A percentile compares a stretch with the other conserved stretches of the same genome.
These are phyloP conservation scores for Coemansia sp. DNA, from an alignment of 192 early-diverging fungal species.

Conservation along the genomic window DNA sequence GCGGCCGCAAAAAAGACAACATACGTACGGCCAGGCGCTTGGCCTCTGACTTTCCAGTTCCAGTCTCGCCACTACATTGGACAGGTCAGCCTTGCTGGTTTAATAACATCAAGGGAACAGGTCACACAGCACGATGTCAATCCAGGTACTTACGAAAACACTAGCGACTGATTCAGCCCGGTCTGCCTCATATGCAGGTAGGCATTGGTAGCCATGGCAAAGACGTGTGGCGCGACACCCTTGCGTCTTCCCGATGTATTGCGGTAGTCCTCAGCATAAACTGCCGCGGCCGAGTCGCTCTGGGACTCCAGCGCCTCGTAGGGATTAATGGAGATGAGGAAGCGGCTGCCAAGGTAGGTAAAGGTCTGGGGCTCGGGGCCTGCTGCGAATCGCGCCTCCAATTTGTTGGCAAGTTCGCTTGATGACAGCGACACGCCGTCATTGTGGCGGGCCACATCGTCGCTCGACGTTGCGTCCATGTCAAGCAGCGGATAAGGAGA, in stretches of 20 bases:
- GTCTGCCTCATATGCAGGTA: constrained; percentile 86
- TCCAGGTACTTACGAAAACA: constrained; percentile 71
- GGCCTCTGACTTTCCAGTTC: constrained; percentile 84
- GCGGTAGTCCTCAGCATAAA: constrained; percentile 74
- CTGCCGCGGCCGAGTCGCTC: constrained; percentile 61
- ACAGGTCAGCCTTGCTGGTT: neutral
- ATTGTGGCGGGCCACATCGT: constrained; percentile 49
- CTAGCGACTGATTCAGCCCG: constrained; percentile 85
- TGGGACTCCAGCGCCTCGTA: constrained; percentile 59
- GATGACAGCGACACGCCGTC: constrained; percentile 47
- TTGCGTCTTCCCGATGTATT: constrained; percentile 56
- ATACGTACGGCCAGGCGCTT: constrained; percentile 64
- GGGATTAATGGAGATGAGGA: constrained; percentile 71
- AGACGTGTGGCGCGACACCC: constrained; percentile 71
- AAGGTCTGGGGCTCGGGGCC: constrained; percentile 58
- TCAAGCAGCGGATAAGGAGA: neutral
- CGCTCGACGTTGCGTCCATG: constrained; percentile 42
- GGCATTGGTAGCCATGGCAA: constrained; percentile 78
- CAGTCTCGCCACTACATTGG: constrained; percentile 76
- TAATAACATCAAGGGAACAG: neutral
- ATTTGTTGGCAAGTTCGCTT: constrained; percentile 47
- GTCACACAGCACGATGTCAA: neutral
- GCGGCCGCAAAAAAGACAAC: constrained; percentile 65
- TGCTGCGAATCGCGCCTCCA: constrained; percentile 51
- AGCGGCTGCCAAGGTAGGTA: constrained; percentile 66